A percentile compares a stretch with the other conserved stretches of the same genome.
phyloP scores from a whole-genome alignment of 2,329 filamentous ascomycete genomes.

The Cladosporium colombiae region DNA sequence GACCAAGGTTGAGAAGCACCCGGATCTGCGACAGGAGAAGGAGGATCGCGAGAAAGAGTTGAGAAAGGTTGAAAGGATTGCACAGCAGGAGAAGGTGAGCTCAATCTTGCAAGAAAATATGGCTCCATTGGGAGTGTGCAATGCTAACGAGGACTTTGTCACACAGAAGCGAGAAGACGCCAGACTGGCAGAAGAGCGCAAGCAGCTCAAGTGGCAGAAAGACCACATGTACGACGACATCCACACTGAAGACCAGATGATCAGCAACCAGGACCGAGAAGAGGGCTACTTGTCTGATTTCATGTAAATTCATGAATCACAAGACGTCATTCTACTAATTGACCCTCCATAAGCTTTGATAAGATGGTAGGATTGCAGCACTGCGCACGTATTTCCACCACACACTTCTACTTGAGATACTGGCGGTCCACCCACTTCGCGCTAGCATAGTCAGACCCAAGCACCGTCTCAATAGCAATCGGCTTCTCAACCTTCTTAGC shows the following conservation, averaged over 20 bases:
- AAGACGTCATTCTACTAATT: background rate
- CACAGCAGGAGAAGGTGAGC: constrained; percentile 61
- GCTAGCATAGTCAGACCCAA: constrained; percentile 46
- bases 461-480: constrained; percentile 46
- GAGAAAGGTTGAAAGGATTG: constrained; percentile 68
- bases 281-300: constrained; percentile 87
- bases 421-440: constrained; percentile 45
- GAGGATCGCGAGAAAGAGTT: constrained; percentile 73
- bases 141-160: background rate
- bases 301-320: constrained; percentile 54
- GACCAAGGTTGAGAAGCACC: constrained; percentile 85
- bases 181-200: constrained; percentile 72
- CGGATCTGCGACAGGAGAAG: constrained; percentile 79
- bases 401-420: constrained; percentile 35
- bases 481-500: constrained; percentile 43
- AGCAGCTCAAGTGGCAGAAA: constrained; percentile 89
- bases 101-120: background rate
- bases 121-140: background rate
- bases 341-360: background rate
- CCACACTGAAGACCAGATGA: constrained; percentile 75
- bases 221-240: constrained; percentile 97
- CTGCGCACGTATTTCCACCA: background rate
- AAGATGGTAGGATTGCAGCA: background rate
- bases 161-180: constrained; percentile 72
- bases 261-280: constrained; percentile 82